These are phyloP conservation scores for Hypoxylon lienhwacheense DNA, from an alignment of 495 filamentous ascomycete species.

Conservation along the genomic window DNA sequence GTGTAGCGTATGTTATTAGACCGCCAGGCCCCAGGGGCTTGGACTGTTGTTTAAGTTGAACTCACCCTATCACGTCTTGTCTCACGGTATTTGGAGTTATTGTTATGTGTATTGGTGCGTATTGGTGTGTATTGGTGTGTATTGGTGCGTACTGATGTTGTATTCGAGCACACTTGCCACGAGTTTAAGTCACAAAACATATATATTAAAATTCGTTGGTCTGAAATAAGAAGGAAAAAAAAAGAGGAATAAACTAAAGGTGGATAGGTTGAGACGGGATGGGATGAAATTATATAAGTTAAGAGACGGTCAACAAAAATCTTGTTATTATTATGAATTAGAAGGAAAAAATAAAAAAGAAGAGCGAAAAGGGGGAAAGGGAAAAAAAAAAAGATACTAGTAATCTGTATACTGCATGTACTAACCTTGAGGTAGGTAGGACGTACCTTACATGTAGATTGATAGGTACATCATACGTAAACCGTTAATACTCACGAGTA, in stretches of 20 bases:
- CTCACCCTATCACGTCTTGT: constrained; percentile 9
- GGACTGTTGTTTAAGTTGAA: neutral
- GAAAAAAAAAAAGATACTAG: neutral
- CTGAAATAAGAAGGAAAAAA: too few relatives aligned
- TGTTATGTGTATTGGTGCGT: too few relatives aligned
- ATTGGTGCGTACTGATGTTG: too few relatives aligned
- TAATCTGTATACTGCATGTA: too few relatives aligned
- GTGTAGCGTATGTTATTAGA: too few relatives aligned
- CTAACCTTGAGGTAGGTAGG: too few relatives aligned
- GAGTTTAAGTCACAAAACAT: constrained; percentile 7
- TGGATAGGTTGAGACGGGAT: constrained; percentile 3
- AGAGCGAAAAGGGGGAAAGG: neutral
- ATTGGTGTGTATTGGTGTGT: too few relatives aligned
- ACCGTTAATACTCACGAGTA: too few relatives aligned
- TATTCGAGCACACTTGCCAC: constrained; percentile 22
- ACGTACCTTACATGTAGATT: too few relatives aligned
- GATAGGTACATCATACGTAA: too few relatives aligned
- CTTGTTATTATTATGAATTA: constrained; percentile 11
- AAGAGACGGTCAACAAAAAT: constrained; percentile 25
- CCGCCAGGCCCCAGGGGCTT: neutral
- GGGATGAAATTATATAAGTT: constrained; percentile 10
- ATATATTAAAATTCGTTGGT: too few relatives aligned
- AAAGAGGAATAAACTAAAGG: constrained; percentile 4
- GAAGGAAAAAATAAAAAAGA: constrained; percentile 1
- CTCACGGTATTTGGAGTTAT: too few relatives aligned